Conservation (phyloP, 2,329 filamentous ascomycete genomes). For the Grosmannia clavigera region DNA sequence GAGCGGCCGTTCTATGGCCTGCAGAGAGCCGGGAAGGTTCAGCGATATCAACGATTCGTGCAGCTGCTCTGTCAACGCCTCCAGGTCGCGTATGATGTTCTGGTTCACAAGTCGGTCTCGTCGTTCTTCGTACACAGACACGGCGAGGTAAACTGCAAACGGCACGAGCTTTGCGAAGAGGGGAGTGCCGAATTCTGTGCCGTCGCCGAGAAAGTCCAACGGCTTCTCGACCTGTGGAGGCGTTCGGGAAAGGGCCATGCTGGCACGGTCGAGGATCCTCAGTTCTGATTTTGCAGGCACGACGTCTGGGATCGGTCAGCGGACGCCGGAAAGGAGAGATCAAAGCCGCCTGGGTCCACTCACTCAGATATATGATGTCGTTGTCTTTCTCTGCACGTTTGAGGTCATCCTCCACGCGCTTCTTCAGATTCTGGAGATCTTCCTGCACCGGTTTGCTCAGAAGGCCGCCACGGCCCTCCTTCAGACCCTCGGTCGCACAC, state of each 20-base stretch:
- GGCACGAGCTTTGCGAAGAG: conserved; percentile 87
- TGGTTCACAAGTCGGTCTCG: conserved; percentile 84
- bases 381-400: conserved; percentile 94
- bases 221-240: conserved; percentile 76
- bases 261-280: conserved; percentile 71
- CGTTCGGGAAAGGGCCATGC: conserved; percentile 70
- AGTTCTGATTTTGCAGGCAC: conserved; percentile 85
- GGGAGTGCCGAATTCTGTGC: conserved; percentile 68
- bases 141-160: conserved; percentile 88
- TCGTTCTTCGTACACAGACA: conserved; percentile 88
- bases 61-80: conserved; percentile 65
- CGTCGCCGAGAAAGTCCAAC: conserved; percentile 66
- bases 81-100: conserved; percentile 73
- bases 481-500: conserved; percentile 77
- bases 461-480: conserved; percentile 60
- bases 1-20: conserved; percentile 88
- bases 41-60: conserved; percentile 70
- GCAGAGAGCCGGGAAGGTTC: conserved; percentile 81
- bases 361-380: conserved; percentile 82
- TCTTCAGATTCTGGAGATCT: conserved; percentile 75
- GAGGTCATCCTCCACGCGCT: conserved; percentile 70
- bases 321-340: not conserved
- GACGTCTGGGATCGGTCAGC: conserved; percentile 32
- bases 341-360: conserved; percentile 13
- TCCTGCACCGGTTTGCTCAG: conserved; percentile 70